Conservation (phyloP, 1,284 basidiomycete genomes). For the Pholiota adiposa region DNA sequence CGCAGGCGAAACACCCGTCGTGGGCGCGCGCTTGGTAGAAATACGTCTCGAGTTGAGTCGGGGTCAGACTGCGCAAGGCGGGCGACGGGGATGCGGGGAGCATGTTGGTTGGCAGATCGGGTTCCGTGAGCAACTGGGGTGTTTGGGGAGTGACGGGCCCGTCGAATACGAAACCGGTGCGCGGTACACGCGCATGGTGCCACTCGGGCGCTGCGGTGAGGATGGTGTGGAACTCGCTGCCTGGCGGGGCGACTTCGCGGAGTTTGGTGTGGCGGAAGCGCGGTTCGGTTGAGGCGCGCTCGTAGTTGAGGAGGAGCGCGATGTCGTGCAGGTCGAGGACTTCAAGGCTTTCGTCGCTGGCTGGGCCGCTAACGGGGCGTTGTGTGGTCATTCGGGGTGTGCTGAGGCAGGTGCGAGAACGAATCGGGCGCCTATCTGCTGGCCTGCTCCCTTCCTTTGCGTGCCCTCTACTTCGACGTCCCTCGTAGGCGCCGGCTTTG, state of each 20-base stretch:
- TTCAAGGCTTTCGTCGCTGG: too few relatives aligned
- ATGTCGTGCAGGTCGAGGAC: conserved; percentile 21
- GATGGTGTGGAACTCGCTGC: conserved; percentile 23
- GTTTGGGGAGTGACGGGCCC: not conserved
- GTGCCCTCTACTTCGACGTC: too few relatives aligned
- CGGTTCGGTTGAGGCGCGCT: conserved; percentile 31
- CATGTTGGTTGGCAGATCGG: conserved; percentile 33
- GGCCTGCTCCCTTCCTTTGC: too few relatives aligned
- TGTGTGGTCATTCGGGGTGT: too few relatives aligned
- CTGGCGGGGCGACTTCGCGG: conserved; percentile 23
- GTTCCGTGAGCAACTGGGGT: conserved; percentile 15
- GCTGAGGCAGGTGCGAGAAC: too few relatives aligned
- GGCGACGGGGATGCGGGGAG: conserved; percentile 20
- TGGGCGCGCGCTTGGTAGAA: conserved; percentile 35
- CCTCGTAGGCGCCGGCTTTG: too few relatives aligned
- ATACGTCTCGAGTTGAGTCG: conserved; percentile 31
- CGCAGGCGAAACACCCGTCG: conserved; percentile 31
- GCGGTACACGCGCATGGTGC: conserved; percentile 17
- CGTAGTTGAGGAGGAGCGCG: conserved; percentile 30
- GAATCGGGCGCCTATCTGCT: too few relatives aligned
- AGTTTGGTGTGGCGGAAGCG: conserved; percentile 32
- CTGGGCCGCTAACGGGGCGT: too few relatives aligned
- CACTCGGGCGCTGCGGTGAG: conserved; percentile 11
- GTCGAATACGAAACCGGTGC: conserved; percentile 31
- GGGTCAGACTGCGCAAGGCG: conserved; percentile 17